Evolutionary conservation across 2,329 filamentous ascomycete genomes (phyloP), one percentile per base, ranked within the genome.

Genomic region (Exophiala phaeomuriformis): DNA sequence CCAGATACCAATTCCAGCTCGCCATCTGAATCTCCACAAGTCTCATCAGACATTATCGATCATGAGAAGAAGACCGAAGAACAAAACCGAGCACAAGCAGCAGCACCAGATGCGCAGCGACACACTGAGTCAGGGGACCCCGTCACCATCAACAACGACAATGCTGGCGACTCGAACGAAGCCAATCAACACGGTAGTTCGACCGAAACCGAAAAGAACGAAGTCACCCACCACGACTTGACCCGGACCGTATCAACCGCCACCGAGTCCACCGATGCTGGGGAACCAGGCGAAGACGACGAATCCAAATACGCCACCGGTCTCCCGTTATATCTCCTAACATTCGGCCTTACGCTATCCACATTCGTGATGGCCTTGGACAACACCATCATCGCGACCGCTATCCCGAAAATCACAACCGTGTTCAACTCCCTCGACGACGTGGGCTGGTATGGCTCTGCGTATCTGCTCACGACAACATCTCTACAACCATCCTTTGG

Each of bases 321-420:
- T 4, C 33, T 59, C 5, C 58, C 58, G 5, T 53, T 64, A 1
- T 52, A 56, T 29, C 48, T 64, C 2, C 39, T 64, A 28, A 63
- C 59, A 5, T 48, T 64, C 44, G 61, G 61, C 2, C 51, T 66
- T 8, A 64, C 59, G 4, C 48, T 66, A 27, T 61, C 64, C 2
- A 65, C 60, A 4, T 66, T 66, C 39, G 59, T 65, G 10, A 59
- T 66, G 32, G 64, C 64, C 12, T 57, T 66, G 10, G 64, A 65
- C 57, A 63, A 63, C 42, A 65, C 61, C 41, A 65, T 65, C 52
- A 64, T 65, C 32, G 62, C 57, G 45, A 65, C 61, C 19, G 64
- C 64, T 6, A 64, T 65, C 42, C 64, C 64, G 1, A 43, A 49
- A 10, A 65, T 65, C 44, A 65, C 64, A 4, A 62, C 58, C 3